Evolutionary conservation across 495 filamentous ascomycete species (phyloP).

Genomic region (Aspergillus affinis): DNA sequence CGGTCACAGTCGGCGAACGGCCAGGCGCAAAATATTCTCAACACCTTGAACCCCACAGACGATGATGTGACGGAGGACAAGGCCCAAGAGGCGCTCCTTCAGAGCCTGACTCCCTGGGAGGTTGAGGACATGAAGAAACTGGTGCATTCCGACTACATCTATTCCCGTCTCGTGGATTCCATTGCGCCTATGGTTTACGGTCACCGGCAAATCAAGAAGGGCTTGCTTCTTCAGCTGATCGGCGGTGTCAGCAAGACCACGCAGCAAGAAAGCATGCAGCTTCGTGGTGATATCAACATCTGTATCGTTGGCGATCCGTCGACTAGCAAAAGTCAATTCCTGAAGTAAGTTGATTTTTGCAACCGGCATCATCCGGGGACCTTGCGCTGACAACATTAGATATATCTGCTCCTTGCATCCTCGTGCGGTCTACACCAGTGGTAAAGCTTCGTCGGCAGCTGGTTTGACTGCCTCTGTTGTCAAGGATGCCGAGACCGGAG

Average conservation of each 20-base stretch:
- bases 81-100: slow-evolving; percentile 83
- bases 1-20: slow-evolving; percentile 61
- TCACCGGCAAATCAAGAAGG: slow-evolving; percentile 97
- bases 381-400: slow-evolving; percentile 25
- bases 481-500: slow-evolving; percentile 96
- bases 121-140: slow-evolving; percentile 89
- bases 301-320: slow-evolving; percentile 97
- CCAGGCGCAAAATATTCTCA: slow-evolving; percentile 77
- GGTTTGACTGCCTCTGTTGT: slow-evolving; percentile 97
- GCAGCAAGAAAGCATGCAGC: slow-evolving; percentile 85
- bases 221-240: slow-evolving; percentile 88
- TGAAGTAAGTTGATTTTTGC: slow-evolving; percentile 58
- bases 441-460: slow-evolving; percentile 95
- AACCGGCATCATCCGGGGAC: neutral
- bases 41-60: slow-evolving; percentile 71
- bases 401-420: slow-evolving; percentile 95
- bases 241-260: slow-evolving; percentile 82
- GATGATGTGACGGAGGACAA: slow-evolving; percentile 69
- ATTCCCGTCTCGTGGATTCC: slow-evolving; percentile 87
- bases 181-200: slow-evolving; percentile 98
- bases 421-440: slow-evolving; percentile 95
- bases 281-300: slow-evolving; percentile 97
- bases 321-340: slow-evolving; percentile 97
- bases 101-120: slow-evolving; percentile 77
- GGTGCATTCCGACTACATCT: slow-evolving; percentile 95